phyloP scores from a whole-genome alignment of 768 basidiomycete genomes.

The Tylopilus subfusipes region DNA sequence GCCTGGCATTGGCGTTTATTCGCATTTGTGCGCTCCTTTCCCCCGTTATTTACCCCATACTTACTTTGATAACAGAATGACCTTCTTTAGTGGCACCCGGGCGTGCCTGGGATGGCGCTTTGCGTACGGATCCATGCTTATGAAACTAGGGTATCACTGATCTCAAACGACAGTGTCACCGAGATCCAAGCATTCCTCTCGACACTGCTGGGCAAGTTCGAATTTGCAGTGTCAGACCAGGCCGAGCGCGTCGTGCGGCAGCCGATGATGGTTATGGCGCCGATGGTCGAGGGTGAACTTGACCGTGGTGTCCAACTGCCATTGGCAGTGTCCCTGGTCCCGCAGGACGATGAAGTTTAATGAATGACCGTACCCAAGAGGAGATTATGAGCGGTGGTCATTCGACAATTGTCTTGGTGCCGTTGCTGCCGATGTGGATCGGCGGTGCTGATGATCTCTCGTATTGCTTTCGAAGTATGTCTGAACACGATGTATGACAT shows the following conservation, averaged over 20 bases:
- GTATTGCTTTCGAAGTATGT: too few relatives aligned
- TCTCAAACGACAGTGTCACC: conserved; percentile 27
- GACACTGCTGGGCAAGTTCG: conserved; percentile 52
- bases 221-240: conserved; percentile 38
- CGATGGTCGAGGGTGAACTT: conserved; percentile 32
- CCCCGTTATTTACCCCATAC: not conserved
- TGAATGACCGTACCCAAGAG: not conserved
- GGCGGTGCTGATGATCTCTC: too few relatives aligned
- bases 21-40: conserved; percentile 3
- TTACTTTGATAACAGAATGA: conserved; percentile 8
- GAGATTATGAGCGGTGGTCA: too few relatives aligned
- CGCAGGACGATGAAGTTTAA: conserved; percentile 1
- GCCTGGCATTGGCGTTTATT: conserved; percentile 14
- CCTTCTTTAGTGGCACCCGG: conserved; percentile 14
- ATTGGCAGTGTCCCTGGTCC: conserved; percentile 17
- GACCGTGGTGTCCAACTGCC: conserved; percentile 31
- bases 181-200: conserved; percentile 56
- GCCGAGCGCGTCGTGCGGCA: conserved; percentile 22
- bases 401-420: too few relatives aligned
- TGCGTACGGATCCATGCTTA: conserved; percentile 16
- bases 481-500: too few relatives aligned
- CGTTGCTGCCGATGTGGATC: too few relatives aligned
- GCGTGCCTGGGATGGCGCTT: conserved; percentile 29
- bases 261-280: conserved; percentile 30
- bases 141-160: not conserved